Percentiles rank a stretch among this genome's conserved stretches.
Conservation (phyloP, 306 rosid genomes). For the Pterocarpus santalinus region DNA sequence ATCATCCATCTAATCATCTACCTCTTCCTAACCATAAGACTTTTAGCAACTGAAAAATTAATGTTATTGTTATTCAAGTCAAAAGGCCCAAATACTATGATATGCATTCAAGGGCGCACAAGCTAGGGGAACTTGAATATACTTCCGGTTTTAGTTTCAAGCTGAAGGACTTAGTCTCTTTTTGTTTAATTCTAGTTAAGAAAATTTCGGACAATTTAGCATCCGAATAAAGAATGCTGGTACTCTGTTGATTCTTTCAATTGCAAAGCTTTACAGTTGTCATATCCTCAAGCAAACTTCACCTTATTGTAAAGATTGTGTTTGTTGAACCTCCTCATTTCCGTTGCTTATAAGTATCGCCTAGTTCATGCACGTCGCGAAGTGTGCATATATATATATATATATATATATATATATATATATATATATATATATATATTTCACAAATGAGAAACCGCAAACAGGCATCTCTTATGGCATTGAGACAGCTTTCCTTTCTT, state of each 20-base stretch:
- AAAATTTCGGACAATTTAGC: slow-evolving; percentile 22
- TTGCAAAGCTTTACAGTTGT: slow-evolving; percentile 15
- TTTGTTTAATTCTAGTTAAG: slow-evolving; percentile 24
- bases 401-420: background rate
- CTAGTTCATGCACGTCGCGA: slow-evolving; percentile 35
- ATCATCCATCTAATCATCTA: slow-evolving; percentile 16
- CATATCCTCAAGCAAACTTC: slow-evolving; percentile 10
- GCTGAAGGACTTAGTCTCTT: slow-evolving; percentile 3
- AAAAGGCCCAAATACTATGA: slow-evolving; percentile 23
- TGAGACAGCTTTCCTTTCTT: slow-evolving; percentile 39
- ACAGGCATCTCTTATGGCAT: slow-evolving; percentile 30
- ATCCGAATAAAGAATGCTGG: background rate
- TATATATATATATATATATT: slow-evolving; percentile 6
- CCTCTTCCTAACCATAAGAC: slow-evolving; percentile 13
- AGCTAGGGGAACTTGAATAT: slow-evolving; percentile 31
- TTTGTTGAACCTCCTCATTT: slow-evolving; percentile 46
- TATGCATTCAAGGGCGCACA: background rate
- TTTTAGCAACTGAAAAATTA: slow-evolving; percentile 4
- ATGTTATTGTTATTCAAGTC: background rate
- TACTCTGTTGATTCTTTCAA: slow-evolving; percentile 44
- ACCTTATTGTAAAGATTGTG: slow-evolving; percentile 23
- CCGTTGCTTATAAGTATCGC: slow-evolving; percentile 21
- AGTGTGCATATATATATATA: background rate
- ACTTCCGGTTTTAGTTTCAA: slow-evolving; percentile 15
- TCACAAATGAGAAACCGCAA: slow-evolving; percentile 34